A percentile compares a stretch with the other conserved stretches of the same genome.
phyloP scores from a whole-genome alignment of 2,329 filamentous ascomycete genomes.

The Epichloe hybrida region DNA sequence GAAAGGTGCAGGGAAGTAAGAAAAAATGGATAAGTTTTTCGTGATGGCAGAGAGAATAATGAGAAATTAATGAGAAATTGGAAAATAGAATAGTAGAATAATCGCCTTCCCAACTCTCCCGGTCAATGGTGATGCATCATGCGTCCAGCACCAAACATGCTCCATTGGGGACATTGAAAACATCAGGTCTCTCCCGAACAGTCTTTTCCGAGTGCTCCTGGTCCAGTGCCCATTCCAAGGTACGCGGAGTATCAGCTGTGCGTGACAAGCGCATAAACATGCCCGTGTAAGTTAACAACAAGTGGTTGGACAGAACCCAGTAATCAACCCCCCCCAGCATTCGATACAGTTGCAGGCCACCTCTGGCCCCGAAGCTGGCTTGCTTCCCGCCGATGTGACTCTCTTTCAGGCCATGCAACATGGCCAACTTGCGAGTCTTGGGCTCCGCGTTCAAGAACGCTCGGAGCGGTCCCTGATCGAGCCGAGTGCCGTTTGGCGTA shows the following conservation, averaged over 20 bases:
- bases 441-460: conserved; percentile 5
- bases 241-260: conserved; percentile 3
- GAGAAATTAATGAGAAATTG: neutral
- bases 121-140: neutral
- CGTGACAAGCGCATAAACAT: conserved; percentile 7
- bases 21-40: neutral
- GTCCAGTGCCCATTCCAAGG: conserved; percentile 6
- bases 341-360: conserved; percentile 4
- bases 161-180: conserved; percentile 3
- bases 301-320: conserved; percentile 6
- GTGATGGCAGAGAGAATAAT: neutral
- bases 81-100: too few species aligned
- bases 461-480: conserved; percentile 2
- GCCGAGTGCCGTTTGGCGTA: conserved; percentile 5
- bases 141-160: conserved; percentile 5
- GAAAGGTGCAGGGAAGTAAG: too few species aligned
- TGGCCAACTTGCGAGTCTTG: conserved; percentile 5
- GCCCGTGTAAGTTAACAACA: conserved; percentile 3
- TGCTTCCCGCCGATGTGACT: conserved; percentile 7
- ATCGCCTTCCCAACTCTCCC: neutral
- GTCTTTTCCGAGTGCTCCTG: conserved; percentile 4
- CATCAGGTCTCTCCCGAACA: neutral
- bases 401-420: conserved; percentile 7
- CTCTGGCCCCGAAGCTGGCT: conserved; percentile 4
- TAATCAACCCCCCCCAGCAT: conserved; percentile 5